Conservation (phyloP, 2,329 filamentous ascomycete genomes). For the Paraconiothyrium brasiliense region DNA sequence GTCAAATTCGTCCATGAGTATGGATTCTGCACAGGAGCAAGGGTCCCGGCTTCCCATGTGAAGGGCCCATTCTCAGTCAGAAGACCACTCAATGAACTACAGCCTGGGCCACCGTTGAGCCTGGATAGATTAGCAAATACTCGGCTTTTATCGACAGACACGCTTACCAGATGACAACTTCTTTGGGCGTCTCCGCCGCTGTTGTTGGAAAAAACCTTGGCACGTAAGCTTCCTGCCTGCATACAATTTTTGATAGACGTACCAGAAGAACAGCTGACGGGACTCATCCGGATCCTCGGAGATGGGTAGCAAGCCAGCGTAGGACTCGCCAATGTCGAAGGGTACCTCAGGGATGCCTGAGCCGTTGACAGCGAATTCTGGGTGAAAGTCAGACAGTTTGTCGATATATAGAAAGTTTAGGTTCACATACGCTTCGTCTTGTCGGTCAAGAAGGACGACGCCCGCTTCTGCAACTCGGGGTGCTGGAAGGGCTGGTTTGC, state of each 20-base stretch:
- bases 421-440: slow-evolving; percentile 42
- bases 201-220: slow-evolving; percentile 69
- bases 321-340: slow-evolving; percentile 74
- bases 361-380: slow-evolving; percentile 72
- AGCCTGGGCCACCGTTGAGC: slow-evolving; percentile 53
- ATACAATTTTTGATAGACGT: background rate
- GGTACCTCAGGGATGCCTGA: slow-evolving; percentile 71
- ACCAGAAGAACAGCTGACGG: slow-evolving; percentile 68
- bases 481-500: slow-evolving; percentile 41
- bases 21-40: slow-evolving; percentile 69
- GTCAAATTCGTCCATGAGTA: slow-evolving; percentile 71
- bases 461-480: slow-evolving; percentile 46
- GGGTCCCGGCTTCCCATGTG: slow-evolving; percentile 70
- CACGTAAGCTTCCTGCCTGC: background rate
- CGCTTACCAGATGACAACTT: slow-evolving; percentile 66
- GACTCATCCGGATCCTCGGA: slow-evolving; percentile 59
- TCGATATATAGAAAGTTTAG: no score
- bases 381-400: slow-evolving; percentile 19
- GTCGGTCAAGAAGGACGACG: slow-evolving; percentile 43
- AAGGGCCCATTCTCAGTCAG: slow-evolving; percentile 79
- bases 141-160: background rate
- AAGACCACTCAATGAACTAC: slow-evolving; percentile 70
- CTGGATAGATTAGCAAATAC: slow-evolving; percentile 25
- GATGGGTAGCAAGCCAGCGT: slow-evolving; percentile 70
- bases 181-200: slow-evolving; percentile 61